Percentiles rank a stretch among this genome's conserved stretches.
Conservation (phyloP, 2,329 filamentous ascomycete species). For the Diaporthe sp. region DNA sequence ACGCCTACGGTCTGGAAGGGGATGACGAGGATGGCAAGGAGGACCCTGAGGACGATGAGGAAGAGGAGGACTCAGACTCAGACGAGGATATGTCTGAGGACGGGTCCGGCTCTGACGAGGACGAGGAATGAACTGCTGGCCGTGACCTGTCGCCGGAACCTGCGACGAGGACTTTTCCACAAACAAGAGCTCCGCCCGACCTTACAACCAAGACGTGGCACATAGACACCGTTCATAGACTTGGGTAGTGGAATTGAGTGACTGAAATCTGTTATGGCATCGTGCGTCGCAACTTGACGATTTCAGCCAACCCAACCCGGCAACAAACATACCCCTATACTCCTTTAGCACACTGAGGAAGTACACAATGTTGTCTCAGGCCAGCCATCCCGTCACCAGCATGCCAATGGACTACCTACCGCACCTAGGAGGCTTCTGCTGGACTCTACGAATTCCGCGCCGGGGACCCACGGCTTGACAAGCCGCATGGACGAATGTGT, state of each 20-base stretch:
- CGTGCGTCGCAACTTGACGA: background rate
- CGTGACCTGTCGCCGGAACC: too few relatives aligned
- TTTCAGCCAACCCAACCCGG: background rate
- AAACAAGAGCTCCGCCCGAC: background rate
- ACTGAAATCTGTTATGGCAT: background rate
- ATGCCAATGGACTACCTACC: background rate
- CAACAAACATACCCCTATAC: background rate
- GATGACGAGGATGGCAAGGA: slow-evolving; percentile 71
- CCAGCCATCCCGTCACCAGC: slow-evolving; percentile 19
- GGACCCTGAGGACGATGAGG: slow-evolving; percentile 72
- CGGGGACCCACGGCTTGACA: background rate
- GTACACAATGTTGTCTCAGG: too few relatives aligned
- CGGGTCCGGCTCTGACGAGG: slow-evolving; percentile 48
- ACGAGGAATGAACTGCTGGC: slow-evolving; percentile 36
- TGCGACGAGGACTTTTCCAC: background rate
- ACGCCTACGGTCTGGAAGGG: slow-evolving; percentile 86
- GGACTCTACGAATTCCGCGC: slow-evolving; percentile 10
- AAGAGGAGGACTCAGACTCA: slow-evolving; percentile 66
- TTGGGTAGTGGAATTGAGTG: background rate
- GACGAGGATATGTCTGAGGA: slow-evolving; percentile 63
- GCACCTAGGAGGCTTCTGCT: background rate
- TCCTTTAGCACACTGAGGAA: background rate
- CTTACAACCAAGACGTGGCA: background rate
- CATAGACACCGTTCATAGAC: slow-evolving; percentile 13
- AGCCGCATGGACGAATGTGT: background rate